A percentile compares a stretch with the other conserved stretches of the same genome.
These are phyloP conservation scores for Staphylotrichum tortipilum DNA, from an alignment of 495 filamentous ascomycete species.

Conservation along the genomic window DNA sequence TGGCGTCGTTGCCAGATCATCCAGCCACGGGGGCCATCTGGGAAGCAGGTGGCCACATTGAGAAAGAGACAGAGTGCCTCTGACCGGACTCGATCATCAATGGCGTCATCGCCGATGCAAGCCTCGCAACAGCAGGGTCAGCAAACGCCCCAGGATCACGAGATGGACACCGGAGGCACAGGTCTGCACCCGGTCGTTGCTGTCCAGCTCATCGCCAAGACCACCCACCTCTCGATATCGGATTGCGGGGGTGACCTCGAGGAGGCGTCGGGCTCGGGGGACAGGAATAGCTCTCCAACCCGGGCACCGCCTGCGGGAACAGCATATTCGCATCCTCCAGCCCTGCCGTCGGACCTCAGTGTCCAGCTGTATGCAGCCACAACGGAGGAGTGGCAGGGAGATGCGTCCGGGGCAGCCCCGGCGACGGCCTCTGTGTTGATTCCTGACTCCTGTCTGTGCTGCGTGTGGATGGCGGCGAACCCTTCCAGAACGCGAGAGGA, in stretches of 20 bases:
- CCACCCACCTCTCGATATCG: conserved; percentile 18
- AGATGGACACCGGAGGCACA: not conserved
- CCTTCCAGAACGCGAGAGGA: not conserved
- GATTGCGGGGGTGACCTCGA: conserved; percentile 8
- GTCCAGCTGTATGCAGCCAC: conserved; percentile 3
- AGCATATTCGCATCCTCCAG: not conserved
- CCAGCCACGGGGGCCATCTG: not conserved
- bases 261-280: not conserved
- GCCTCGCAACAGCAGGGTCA: not conserved
- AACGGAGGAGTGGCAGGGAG: conserved; percentile 6
- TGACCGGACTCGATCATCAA: not conserved
- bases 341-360: not conserved
- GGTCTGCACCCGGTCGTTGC: conserved; percentile 7
- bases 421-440: not conserved
- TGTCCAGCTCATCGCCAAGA: conserved; percentile 18
- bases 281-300: not conserved
- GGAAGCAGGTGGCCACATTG: conserved; percentile 9
- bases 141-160: not conserved
- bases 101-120: conserved; percentile 11
- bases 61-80: not conserved
- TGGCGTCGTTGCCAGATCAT: conserved; percentile 11
- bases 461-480: not conserved
- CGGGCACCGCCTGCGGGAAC: not conserved
- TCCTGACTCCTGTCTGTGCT: not conserved
- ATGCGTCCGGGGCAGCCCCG: not conserved